These are phyloP conservation scores for Allium fistulosum DNA, from an alignment of 106 monocot species.

Conservation along the genomic window DNA sequence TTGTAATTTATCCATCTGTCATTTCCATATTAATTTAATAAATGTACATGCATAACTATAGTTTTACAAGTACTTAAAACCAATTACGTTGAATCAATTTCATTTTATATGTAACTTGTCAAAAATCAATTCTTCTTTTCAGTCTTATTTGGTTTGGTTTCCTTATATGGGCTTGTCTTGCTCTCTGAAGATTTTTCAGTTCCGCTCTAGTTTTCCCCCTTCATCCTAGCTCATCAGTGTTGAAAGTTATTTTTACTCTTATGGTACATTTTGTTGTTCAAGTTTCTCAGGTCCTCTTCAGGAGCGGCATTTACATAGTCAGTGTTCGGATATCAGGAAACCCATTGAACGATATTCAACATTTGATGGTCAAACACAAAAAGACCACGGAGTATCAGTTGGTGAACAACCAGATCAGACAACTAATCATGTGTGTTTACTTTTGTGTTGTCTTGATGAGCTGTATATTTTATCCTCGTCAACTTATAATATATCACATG, in stretches of 20 bases:
- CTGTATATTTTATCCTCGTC: too few species aligned
- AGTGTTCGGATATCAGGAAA: conserved; percentile 33
- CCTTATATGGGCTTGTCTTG: too few species aligned
- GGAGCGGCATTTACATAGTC: conserved; percentile 28
- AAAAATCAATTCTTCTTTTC: too few species aligned
- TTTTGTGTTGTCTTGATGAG: not conserved
- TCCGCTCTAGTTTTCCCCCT: conserved; percentile 17
- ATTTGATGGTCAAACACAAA: conserved; percentile 18
- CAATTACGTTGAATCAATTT: too few species aligned
- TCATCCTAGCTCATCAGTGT: not conserved
- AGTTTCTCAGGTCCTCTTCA: conserved; percentile 80
- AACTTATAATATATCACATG: too few species aligned
- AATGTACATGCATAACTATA: too few species aligned
- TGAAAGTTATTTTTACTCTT: conserved; percentile 15
- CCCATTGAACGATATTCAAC: conserved; percentile 32
- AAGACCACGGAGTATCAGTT: conserved; percentile 10
- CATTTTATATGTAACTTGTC: too few species aligned
- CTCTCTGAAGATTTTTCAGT: too few species aligned
- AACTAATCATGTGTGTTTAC: conserved; percentile 37
- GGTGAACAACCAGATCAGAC: conserved; percentile 27
- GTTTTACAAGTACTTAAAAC: conserved; percentile 55
- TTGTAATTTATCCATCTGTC: too few species aligned
- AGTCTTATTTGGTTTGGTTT: too few species aligned
- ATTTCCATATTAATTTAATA: too few species aligned
- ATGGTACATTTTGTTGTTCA: conserved; percentile 40